phyloP scores from a whole-genome alignment of 192 early-diverging fungal genomes.

The Coemansia umbellata region DNA sequence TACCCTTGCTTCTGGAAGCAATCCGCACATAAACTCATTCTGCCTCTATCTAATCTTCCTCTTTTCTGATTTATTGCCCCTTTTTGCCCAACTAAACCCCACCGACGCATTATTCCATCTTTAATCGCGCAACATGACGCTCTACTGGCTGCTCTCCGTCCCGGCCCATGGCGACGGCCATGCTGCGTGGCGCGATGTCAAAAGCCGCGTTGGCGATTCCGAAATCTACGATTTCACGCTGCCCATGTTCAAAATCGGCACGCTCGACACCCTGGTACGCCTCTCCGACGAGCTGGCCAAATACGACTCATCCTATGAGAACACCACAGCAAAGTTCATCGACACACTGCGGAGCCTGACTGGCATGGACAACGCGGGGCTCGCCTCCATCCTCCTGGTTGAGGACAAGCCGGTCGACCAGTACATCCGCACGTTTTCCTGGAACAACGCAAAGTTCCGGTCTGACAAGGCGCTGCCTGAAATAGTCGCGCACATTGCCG shows the following conservation, averaged over 20 bases:
- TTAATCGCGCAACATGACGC: constrained; percentile 43
- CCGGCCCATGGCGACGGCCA: constrained; percentile 79
- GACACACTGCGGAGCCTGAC: constrained; percentile 78
- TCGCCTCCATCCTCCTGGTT: constrained; percentile 14
- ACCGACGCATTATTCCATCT: too few species aligned
- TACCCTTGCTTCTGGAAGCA: too few species aligned
- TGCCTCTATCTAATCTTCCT: too few species aligned
- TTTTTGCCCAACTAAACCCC: too few species aligned
- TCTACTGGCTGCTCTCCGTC: constrained; percentile 75
- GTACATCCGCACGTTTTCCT: constrained; percentile 83
- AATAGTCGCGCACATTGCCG: constrained; percentile 70
- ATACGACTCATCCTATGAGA: constrained; percentile 73
- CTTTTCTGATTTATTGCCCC: too few species aligned
- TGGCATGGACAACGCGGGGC: background rate
- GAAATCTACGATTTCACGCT: constrained; percentile 80
- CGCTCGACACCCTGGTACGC: constrained; percentile 87
- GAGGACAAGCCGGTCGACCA: constrained; percentile 71
- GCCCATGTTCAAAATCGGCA: constrained; percentile 86
- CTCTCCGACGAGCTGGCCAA: constrained; percentile 95
- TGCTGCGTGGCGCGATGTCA: constrained; percentile 37
- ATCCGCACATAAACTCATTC: too few species aligned
- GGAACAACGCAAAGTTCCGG: constrained; percentile 97
- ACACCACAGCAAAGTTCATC: constrained; percentile 70
- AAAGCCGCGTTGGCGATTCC: constrained; percentile 57
- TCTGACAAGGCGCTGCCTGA: constrained; percentile 88